Base-by-base conservation (phyloP, 140 eudicot genomes). In the Stevia rebaudiana region DNA sequence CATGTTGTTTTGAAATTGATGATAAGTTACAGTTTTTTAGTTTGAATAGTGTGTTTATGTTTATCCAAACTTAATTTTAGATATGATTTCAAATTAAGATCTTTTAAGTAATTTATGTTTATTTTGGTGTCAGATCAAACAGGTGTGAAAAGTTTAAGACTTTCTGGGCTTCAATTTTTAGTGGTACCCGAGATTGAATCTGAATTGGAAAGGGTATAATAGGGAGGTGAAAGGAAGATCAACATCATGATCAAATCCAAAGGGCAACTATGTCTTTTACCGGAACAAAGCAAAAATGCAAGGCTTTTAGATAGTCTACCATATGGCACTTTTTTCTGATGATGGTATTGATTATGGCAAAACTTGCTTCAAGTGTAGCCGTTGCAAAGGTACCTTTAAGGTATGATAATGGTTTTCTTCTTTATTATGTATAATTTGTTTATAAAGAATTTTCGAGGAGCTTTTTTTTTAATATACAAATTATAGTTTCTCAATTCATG, bases 281-380 rank as follows among this genome's bases (percentile, higher is more conserved):
- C 59, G 95, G 97, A 54, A 89, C 97, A 35, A 94, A 86, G 56
- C 87, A 89, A 74, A 89, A 89, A 76, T 89, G 95, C 86, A 89
- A 86, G 94, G 95, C 89, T 17, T 89, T 94, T 71, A 89, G 82
- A 90, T 95, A 4, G 97, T 90, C 78, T 90, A 90, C 60, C 94
- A 91, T 3, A 81, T 90, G 69, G 97, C 86, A 82, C 84, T 83
- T 37, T 78, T 90, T 83, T 90, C 95, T 77, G 97, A 95, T 21
- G 95, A 86, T 81, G 97, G 97, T 53, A 50, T 90, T 75, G 84
- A 79, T 80, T 90, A 83, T 74, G 94, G 86, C 74, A 90, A 90
- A 48, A 77, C 97, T 74, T 90, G 97, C 86, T 90, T 90, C 85
- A 90, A 82, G 69, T 90, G 95, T 76, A 72, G 72, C 60, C 97